phyloP scores from a whole-genome alignment of 371 early-diverging fungal species.

The Mucor piriformis region DNA sequence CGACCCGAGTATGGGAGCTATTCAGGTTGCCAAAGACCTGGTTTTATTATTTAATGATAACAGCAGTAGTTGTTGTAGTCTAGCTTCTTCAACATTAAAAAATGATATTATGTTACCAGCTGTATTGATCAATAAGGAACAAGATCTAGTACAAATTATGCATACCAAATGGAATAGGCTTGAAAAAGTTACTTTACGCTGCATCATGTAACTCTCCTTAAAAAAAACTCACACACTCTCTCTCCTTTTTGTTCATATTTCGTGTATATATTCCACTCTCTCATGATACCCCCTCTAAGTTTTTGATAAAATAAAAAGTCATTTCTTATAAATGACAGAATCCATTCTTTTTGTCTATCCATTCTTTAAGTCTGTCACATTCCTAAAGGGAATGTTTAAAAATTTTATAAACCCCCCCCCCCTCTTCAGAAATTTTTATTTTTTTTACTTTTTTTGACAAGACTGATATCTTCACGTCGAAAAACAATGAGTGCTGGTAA shows the following conservation, averaged over 20 bases:
- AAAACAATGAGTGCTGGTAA: neutral
- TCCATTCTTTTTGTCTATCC: neutral
- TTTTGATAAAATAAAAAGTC: neutral
- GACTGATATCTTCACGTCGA: neutral
- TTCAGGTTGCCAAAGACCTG: constrained; percentile 13
- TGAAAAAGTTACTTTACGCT: constrained; percentile 39
- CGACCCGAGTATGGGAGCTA: constrained; percentile 26
- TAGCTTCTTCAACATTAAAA: constrained; percentile 5
- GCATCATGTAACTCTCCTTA: constrained; percentile 25
- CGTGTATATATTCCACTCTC: neutral
- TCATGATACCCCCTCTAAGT: neutral
- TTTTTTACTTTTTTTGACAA: neutral
- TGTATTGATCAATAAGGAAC: constrained; percentile 28
- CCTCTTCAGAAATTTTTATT: neutral
- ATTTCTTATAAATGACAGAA: neutral
- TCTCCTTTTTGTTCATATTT: neutral
- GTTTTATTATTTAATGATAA: constrained; percentile 27
- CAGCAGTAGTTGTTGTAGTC: constrained; percentile 21
- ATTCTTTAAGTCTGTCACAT: neutral
- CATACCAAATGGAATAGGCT: constrained; percentile 31
- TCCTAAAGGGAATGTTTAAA: neutral
- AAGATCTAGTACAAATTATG: constrained; percentile 29
- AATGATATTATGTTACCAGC: constrained; percentile 8
- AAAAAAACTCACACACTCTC: neutral
- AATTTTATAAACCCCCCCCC: neutral